A percentile compares a stretch with the other conserved stretches of the same genome.
Evolutionary conservation across 306 rosid species (phyloP).

Genomic region (Psophocarpus tetragonolobus): DNA sequence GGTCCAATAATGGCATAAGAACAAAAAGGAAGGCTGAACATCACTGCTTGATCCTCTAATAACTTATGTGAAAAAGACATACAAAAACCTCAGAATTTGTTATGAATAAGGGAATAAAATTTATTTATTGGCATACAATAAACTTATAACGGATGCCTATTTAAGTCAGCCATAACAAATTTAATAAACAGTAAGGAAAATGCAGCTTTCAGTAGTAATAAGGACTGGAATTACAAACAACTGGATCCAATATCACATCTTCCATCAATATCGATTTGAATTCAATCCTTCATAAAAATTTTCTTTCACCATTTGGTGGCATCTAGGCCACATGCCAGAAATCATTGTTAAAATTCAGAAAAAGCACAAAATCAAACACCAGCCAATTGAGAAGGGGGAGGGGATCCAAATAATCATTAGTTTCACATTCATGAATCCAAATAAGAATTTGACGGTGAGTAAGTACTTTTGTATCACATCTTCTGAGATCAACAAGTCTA

Average conservation of each 20-base stretch:
- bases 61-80: not conserved
- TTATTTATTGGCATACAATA: conserved; percentile 1
- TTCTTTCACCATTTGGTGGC: not conserved
- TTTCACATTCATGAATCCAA: not conserved
- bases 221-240: conserved; percentile 1
- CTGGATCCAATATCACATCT: not conserved
- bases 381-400: not conserved
- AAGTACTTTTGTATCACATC: not conserved
- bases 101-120: conserved; percentile 11
- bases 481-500: not conserved
- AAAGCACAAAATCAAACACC: conserved; percentile 11
- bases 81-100: not conserved
- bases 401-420: not conserved
- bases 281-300: not conserved
- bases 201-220: not conserved
- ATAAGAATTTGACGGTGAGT: not conserved
- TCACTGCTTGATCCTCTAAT: not conserved
- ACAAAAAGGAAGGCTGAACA: not conserved
- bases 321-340: not conserved
- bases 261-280: not conserved
- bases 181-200: conserved; percentile 11
- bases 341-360: not conserved
- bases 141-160: not conserved
- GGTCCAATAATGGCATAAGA: not conserved
- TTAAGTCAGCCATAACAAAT: not conserved